Conservation (phyloP, 116 monocot genomes). For the Dioscorea cayenensis region DNA sequence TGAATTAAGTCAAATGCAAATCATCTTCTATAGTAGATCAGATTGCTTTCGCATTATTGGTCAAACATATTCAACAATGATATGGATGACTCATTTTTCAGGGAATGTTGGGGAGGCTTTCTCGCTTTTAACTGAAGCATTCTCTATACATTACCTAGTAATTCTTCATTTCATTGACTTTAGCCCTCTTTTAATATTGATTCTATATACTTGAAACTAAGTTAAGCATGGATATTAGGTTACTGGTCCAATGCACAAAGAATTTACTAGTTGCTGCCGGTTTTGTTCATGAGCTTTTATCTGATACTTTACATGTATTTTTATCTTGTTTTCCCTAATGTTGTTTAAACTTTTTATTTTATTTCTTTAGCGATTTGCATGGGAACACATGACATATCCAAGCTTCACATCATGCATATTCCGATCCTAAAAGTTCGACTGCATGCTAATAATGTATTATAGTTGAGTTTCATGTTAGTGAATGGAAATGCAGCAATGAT, state of each 20-base stretch:
- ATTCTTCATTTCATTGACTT: background rate
- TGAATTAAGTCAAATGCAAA: background rate
- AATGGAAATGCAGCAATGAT: no score
- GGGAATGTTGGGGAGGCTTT: constrained; percentile 90
- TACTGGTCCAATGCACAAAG: constrained; percentile 92
- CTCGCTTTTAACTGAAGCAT: constrained; percentile 82
- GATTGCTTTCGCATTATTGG: background rate
- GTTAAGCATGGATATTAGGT: constrained; percentile 36
- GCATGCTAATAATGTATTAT: no score
- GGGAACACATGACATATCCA: no score
- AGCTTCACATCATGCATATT: no score
- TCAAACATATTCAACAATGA: background rate
- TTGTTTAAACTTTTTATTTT: background rate
- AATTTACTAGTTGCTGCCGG: constrained; percentile 94
- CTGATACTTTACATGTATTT: background rate
- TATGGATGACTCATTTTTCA: constrained; percentile 14
- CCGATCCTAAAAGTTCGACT: no score
- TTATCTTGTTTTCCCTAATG: background rate
- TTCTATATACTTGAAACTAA: background rate
- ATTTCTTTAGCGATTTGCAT: no score
- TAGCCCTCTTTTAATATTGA: background rate
- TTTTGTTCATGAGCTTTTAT: constrained; percentile 12
- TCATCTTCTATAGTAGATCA: background rate
- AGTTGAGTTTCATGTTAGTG: no score
- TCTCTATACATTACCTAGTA: constrained; percentile 91